Conservation (phyloP, 192 early-diverging fungal species). For the Backusella psychrophila region DNA sequence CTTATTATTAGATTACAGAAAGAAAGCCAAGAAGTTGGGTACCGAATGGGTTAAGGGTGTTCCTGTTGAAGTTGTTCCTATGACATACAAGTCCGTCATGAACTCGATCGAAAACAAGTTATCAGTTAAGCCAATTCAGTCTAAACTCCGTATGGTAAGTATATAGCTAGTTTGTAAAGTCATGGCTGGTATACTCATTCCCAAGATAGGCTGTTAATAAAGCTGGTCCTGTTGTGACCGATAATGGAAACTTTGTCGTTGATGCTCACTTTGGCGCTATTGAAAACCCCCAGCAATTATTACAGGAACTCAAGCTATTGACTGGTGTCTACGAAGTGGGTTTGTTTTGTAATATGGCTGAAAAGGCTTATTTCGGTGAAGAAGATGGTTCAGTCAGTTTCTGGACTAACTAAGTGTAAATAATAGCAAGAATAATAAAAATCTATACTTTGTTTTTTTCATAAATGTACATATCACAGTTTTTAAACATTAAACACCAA, state of each 20-base stretch:
- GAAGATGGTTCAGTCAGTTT: constrained; percentile 68
- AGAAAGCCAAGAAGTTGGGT: constrained; percentile 76
- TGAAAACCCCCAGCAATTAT: constrained; percentile 44
- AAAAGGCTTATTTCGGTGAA: constrained; percentile 82
- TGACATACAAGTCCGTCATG: constrained; percentile 73
- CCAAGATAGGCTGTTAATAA: constrained; percentile 46
- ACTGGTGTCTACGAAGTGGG: constrained; percentile 91
- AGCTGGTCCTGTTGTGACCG: constrained; percentile 92
- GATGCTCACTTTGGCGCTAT: constrained; percentile 84
- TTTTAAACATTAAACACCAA: background rate
- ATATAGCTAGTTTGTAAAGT: background rate
- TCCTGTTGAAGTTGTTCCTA: constrained; percentile 87
- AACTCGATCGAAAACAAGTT: constrained; percentile 39
- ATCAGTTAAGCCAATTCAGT: constrained; percentile 43
- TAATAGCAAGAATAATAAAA: background rate
- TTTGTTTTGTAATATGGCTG: constrained; percentile 84
- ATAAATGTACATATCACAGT: background rate
- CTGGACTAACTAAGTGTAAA: constrained; percentile 21
- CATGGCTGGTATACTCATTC: background rate
- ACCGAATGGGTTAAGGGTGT: constrained; percentile 84
- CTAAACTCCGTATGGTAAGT: constrained; percentile 72
- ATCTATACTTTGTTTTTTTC: background rate
- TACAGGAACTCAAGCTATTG: constrained; percentile 59
- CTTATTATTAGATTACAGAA: constrained; percentile 54
- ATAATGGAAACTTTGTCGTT: constrained; percentile 91